Conservation (phyloP, 2,329 filamentous ascomycete genomes). For the Rasamsonia emersonii region DNA sequence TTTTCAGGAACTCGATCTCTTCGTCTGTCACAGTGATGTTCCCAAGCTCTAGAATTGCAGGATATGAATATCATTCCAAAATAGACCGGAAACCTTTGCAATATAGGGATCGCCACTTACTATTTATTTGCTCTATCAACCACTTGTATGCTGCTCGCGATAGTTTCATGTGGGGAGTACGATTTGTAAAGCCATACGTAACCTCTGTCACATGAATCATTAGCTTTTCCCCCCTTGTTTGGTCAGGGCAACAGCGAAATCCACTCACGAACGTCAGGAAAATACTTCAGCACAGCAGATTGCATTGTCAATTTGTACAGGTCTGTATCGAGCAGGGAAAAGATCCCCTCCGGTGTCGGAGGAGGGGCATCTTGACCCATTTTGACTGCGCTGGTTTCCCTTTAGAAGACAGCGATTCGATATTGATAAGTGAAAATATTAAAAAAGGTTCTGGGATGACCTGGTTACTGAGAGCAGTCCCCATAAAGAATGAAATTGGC, state of each 20-base stretch:
- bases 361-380: constrained; percentile 22
- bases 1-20: constrained; percentile 70
- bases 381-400: too few relatives aligned
- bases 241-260: neutral
- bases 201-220: constrained; percentile 45
- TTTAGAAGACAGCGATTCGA: too few relatives aligned
- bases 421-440: too few relatives aligned
- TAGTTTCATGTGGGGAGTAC: constrained; percentile 87
- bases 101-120: constrained; percentile 37
- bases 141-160: constrained; percentile 75
- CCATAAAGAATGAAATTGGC: too few relatives aligned
- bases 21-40: constrained; percentile 71
- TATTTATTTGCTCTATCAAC: constrained; percentile 74
- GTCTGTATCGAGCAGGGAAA: constrained; percentile 73
- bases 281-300: constrained; percentile 90
- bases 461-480: too few relatives aligned
- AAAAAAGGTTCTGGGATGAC: too few relatives aligned
- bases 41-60: constrained; percentile 64
- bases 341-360: constrained; percentile 57
- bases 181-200: constrained; percentile 90
- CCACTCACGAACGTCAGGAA: constrained; percentile 55
- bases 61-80: neutral
- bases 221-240: neutral
- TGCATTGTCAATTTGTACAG: constrained; percentile 99
- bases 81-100: neutral